These are phyloP conservation scores for Allantophomopsis cytisporea DNA, from an alignment of 2,329 filamentous ascomycete genomes.

Conservation along the genomic window DNA sequence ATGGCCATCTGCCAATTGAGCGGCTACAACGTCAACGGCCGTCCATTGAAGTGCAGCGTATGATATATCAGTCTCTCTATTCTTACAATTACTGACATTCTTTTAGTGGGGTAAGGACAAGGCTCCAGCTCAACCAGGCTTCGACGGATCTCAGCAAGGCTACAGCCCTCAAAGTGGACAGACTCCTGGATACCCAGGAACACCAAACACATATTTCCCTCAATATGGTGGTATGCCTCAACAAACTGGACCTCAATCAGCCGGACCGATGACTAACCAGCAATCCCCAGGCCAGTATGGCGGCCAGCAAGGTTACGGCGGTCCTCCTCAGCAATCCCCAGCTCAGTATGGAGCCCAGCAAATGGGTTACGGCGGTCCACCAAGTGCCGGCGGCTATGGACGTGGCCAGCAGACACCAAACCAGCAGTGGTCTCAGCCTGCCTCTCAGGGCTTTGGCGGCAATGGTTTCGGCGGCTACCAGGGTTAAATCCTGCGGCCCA, in stretches of 20 bases:
- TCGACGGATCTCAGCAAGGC: constrained; percentile 62
- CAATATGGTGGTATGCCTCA: constrained; percentile 66
- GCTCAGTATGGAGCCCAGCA: constrained; percentile 52
- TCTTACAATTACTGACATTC: constrained; percentile 18
- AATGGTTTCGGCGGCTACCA: constrained; percentile 52
- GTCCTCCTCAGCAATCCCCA: constrained; percentile 46
- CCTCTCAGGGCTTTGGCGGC: constrained; percentile 45
- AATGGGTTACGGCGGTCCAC: constrained; percentile 58
- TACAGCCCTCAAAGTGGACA: constrained; percentile 64
- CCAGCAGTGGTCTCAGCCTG: constrained; percentile 31
- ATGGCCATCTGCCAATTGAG: constrained; percentile 98
- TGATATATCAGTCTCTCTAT: constrained; percentile 26
- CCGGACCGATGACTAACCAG: constrained; percentile 21
- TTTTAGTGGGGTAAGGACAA: constrained; percentile 96
- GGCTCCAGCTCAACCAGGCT: constrained; percentile 69
- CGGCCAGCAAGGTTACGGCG: constrained; percentile 55
- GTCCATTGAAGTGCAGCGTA: constrained; percentile 97
- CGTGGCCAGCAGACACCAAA: constrained; percentile 41
- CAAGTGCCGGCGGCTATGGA: constrained; percentile 74
- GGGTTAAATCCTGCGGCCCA: constrained; percentile 25
- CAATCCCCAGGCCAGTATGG: constrained; percentile 32
- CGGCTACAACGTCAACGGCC: constrained; percentile 94
- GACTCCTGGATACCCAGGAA: constrained; percentile 60
- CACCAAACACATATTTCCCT: constrained; percentile 74
- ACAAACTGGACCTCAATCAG: constrained; percentile 20